Conservation (phyloP, 495 filamentous ascomycete genomes). For the Aspergillus conjunctus region DNA sequence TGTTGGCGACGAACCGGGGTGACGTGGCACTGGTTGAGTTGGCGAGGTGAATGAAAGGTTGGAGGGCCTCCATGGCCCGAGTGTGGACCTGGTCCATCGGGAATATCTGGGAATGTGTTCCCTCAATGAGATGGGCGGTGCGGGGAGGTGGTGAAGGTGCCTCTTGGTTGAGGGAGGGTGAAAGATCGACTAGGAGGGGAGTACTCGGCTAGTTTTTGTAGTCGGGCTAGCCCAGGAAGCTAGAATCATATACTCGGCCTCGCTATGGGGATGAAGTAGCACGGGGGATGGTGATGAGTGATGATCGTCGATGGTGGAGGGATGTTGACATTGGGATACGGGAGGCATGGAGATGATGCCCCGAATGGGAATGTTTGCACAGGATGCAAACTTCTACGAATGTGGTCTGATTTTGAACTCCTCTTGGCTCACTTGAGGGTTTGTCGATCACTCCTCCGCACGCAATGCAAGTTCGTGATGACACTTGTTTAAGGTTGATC, state of each 20-base stretch:
- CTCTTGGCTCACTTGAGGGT: conserved; percentile 17
- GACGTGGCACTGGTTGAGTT: conserved; percentile 73
- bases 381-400: conserved; percentile 7
- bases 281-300: no score
- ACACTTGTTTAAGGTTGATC: not conserved
- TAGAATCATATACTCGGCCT: not conserved
- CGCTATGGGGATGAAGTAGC: not conserved
- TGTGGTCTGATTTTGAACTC: not conserved
- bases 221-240: not conserved
- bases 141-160: not conserved
- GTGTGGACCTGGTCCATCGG: conserved; percentile 76
- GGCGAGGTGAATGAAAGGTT: conserved; percentile 86
- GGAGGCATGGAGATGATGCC: conserved; percentile 26
- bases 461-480: not conserved
- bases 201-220: not conserved
- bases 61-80: conserved; percentile 81
- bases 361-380: conserved; percentile 6
- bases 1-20: conserved; percentile 79
- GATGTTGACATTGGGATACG: conserved; percentile 20
- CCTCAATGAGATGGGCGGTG: conserved; percentile 20
- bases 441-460: not conserved
- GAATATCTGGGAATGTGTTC: conserved; percentile 21
- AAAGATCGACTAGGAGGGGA: not conserved
- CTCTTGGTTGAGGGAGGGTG: not conserved
- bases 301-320: not conserved